Evolutionary conservation across 2,329 filamentous ascomycete species (phyloP), one percentile per base, ranked within the genome.

Genomic region (Sphaerulina vaccinii): DNA sequence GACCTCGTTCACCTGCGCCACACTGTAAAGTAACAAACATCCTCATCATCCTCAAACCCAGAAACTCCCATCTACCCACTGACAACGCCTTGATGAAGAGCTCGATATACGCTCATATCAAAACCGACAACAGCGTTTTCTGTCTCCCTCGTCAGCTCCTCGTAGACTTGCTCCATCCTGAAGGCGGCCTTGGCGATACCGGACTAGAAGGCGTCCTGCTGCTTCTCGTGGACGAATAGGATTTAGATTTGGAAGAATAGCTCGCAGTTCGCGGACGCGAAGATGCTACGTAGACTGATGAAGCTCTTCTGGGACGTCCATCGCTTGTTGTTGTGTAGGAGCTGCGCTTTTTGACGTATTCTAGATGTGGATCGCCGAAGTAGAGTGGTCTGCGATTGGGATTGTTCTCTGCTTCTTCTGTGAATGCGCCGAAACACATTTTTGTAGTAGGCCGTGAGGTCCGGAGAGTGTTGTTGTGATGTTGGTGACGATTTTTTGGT

Each of bases 391-490:
- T 23, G 37, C 45, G 45, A 18, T 49, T 49, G 45, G 45, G 45
- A 15, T 49, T 49, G 23, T 29, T 16, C 18, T 49, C 45, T 3
- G 45, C 45, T 24, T 49, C 45, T 35, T 49, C 45, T 23, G 45
- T 49, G 24, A 49, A 49, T 11, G 45, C 36, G 36, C 36, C 36
- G 36, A 49, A 49, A 49, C 45, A 49, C 45, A 49, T 48, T 32
- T 13, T 39, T 21, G 3, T 32, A 11, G 27, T 32, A 11, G 27
- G 27, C 9, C n/a, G 10, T 10, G 5, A 13, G 3, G 9, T 13
- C 27, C 13, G 13, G 24, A 29, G 8, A 29, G 24, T 9, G 22
- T 41, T n/a, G 36, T 11, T 2, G 10, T 40, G 38, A 6, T 13
- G 33, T 7, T 15, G 33, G 35, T 19, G 35, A 3, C n/a, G n/a